These are phyloP conservation scores for Heritiera fomes DNA, from an alignment of 345 rosid species.

Conservation along the genomic window DNA sequence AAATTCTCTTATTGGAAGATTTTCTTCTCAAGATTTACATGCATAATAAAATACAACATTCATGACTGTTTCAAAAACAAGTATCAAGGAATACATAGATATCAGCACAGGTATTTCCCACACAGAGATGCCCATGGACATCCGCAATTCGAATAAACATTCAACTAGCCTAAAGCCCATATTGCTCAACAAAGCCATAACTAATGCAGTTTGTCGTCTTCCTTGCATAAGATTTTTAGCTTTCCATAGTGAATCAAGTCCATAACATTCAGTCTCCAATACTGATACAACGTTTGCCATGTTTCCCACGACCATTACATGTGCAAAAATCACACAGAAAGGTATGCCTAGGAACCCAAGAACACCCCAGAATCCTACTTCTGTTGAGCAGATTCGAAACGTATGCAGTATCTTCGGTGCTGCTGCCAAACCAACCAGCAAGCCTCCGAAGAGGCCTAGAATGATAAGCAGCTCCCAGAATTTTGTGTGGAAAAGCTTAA, in stretches of 20 bases:
- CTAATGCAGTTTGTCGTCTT: conserved; percentile 31
- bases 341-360: conserved; percentile 28
- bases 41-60: conserved; percentile 33
- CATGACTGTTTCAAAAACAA: conserved; percentile 32
- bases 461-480: conserved; percentile 29
- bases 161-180: conserved; percentile 22
- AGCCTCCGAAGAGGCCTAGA: conserved; percentile 25
- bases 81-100: conserved; percentile 31
- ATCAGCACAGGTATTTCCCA: conserved; percentile 27
- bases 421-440: conserved; percentile 19
- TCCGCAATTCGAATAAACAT: conserved; percentile 24
- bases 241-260: conserved; percentile 31
- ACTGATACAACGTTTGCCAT: conserved; percentile 31
- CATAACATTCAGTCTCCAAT: conserved; percentile 27
- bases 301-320: conserved; percentile 31
- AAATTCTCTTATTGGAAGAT: not conserved
- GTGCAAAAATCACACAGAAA: conserved; percentile 35
- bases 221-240: conserved; percentile 32
- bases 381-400: conserved; percentile 13
- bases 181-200: conserved; percentile 31
- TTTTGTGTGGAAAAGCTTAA: conserved; percentile 35
- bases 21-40: conserved; percentile 30
- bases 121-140: conserved; percentile 22
- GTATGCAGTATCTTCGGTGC: conserved; percentile 15
- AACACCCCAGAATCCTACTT: conserved; percentile 21